Base-by-base conservation (phyloP, 2,329 filamentous ascomycete genomes). In the Aspergillus floridensis region DNA sequence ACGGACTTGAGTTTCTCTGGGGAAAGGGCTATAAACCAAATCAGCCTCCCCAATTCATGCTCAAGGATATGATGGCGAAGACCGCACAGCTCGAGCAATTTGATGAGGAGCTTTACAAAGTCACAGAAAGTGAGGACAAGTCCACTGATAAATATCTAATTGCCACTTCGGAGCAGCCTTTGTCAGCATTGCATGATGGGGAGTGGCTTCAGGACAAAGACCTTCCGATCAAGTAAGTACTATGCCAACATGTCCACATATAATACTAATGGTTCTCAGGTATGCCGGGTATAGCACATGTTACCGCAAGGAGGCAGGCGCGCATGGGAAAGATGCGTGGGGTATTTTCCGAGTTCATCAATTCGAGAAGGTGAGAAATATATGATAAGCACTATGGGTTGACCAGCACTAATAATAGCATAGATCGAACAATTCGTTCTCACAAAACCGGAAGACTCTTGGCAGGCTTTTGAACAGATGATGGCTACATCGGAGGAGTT, bases 301-400 rank as follows among this genome's bases (percentile, higher is more conserved):
- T 77, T 99, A 96, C 82, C 86, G 95, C 68, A 93, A 96, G 79
- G 95, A 99, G 76, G 95, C 95, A 46, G 95, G 95, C 56, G 88
- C 91, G 21, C 93, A 95, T 72, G 89, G 92, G 31, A 90, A 92
- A 74, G 92, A 99, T 75, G 93, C 93, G 1, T 99, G 95, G 95
- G 95, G 95, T 58, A 92, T 98, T 63, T 99, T 97, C 85, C 89
- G 95, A 65, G 93, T 98, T 29, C 95, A 99, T 76, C 93, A 99
- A 76, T 99, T 98, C 71, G 93, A 98, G 77, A 97, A 96, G 85
- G 88, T 86, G 64, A 64, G 70, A 57, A 21, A 6, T 5, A 16
- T 44, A 53, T 54, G 11, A 53, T 12, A 24, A 12, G 10, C 32
- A n/a, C 2, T 32, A 2, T 12, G 50, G 38, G 31, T 50, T 11